Evolutionary conservation across 2,329 filamentous ascomycete genomes (phyloP).

Genomic region (Bipolaris sorokiniana): DNA sequence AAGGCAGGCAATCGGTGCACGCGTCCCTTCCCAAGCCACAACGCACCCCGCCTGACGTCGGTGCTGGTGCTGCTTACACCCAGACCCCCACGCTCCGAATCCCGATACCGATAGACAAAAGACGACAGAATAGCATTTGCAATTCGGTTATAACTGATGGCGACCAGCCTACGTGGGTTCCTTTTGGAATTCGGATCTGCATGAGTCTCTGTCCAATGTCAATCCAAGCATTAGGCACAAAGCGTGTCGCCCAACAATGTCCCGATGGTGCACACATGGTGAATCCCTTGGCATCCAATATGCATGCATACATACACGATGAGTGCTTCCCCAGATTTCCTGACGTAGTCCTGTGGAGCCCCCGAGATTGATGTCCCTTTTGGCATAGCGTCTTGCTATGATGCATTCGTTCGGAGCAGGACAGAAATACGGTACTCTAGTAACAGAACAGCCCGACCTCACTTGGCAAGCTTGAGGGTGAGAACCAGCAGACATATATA

Average conservation of each 20-base stretch:
- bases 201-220: neutral
- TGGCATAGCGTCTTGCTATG: neutral
- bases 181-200: neutral
- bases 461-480: constrained; percentile 57
- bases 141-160: neutral
- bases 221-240: neutral
- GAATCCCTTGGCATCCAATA: constrained; percentile 12
- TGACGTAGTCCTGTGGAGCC: constrained; percentile 5
- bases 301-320: constrained; percentile 10
- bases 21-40: constrained; percentile 6
- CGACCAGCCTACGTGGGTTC: neutral
- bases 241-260: neutral
- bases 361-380: constrained; percentile 7
- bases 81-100: constrained; percentile 16
- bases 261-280: neutral
- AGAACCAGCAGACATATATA: constrained; percentile 66
- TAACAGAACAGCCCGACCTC: neutral
- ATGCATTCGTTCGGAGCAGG: neutral
- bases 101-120: constrained; percentile 15
- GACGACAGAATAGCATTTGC: constrained; percentile 7
- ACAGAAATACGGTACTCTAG: neutral
- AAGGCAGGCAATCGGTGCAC: neutral
- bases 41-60: constrained; percentile 7
- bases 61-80: constrained; percentile 15
- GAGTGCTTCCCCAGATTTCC: constrained; percentile 16